These are phyloP conservation scores for Neonectria ditissima DNA, from an alignment of 2,329 filamentous ascomycete genomes.

Conservation along the genomic window DNA sequence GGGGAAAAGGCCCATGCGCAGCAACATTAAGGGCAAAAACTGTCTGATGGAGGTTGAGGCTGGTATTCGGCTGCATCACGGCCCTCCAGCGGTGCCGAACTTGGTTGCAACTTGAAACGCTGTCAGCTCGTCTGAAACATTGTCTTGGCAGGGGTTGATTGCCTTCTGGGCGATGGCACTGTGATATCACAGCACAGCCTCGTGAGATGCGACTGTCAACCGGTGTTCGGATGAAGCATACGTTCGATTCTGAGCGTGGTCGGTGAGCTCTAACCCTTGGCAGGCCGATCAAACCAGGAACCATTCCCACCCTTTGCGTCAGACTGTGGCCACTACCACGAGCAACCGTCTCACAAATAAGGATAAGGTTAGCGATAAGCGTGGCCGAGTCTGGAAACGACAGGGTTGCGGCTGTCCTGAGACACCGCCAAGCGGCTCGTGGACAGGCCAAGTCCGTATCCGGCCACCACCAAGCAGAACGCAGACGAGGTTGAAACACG, in stretches of 20 bases:
- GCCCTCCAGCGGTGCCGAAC: background rate
- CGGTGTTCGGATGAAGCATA: background rate
- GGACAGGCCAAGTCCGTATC: background rate
- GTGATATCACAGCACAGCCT: background rate
- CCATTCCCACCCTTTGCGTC: background rate
- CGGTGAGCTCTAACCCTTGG: background rate
- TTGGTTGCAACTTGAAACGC: background rate
- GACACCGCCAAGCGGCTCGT: background rate
- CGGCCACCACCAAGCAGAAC: background rate
- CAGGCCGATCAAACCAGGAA: background rate
- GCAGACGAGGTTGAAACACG: background rate
- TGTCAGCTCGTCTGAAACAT: slow-evolving; percentile 1
- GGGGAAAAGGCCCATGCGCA: too few species aligned
- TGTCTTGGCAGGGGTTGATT: background rate
- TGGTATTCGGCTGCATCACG: background rate
- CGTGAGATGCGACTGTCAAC: too few species aligned
- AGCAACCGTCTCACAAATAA: background rate
- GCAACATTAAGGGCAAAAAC: too few species aligned
- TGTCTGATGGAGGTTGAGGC: too few species aligned
- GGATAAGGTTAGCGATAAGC: background rate
- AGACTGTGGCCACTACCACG: background rate
- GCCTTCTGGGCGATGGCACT: background rate
- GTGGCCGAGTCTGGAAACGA: background rate
- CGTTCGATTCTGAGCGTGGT: background rate
- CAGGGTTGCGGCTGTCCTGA: background rate